Evolutionary conservation across 805 yeast genomes (phyloP), one percentile per base, ranked within the genome.

Genomic region (Jamesozyma piceae): DNA sequence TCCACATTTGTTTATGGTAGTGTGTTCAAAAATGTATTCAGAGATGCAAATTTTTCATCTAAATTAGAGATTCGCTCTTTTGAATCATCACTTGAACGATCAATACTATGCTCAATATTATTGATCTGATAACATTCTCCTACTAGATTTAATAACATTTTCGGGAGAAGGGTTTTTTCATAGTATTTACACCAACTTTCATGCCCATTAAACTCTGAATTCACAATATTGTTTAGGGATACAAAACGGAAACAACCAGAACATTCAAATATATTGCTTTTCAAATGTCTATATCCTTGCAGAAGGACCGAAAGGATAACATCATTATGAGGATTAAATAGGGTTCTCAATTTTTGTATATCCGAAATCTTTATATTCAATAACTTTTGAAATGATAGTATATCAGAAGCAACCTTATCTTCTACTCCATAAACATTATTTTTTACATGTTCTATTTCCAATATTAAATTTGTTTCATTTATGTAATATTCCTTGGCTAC

Each of bases 161-260:
- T 21, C 2, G 48, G 29, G 13, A 51, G 24, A 32, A 24, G 22
- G 13, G 32, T 39, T 29, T 43, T 43, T 8, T 54, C 47, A 34
- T 38, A 42, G 36, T 51, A 53, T 21, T 46, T 47, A 40, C 58
- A 52, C 58, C 58, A 54, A 4, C 26, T 27, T 5, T 48, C 47
- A 39, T 54, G 58, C 19, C 45, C 48, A 36, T 49, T 48, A 24
- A 38, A 40, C 10, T 32, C 33, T 11, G 37, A 35, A 21, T 43
- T 38, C 15, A 26, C 27, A n/a, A 48, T 28, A 10, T 39, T 42
- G n/a, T 28, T 31, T 10, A 35, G 13, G 14, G 47, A 47, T 1
- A 49, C 47, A n/a, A 40, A 46, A 3, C 42, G 44, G 37, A 44
- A 49, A 38, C 56, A 54, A 10, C 48, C 49, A 9, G 46, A 29